Evolutionary conservation across 139 green algal genomes (phyloP), one percentile per base, ranked within the genome.

Genomic region (Chlamydomonas sp.): DNA sequence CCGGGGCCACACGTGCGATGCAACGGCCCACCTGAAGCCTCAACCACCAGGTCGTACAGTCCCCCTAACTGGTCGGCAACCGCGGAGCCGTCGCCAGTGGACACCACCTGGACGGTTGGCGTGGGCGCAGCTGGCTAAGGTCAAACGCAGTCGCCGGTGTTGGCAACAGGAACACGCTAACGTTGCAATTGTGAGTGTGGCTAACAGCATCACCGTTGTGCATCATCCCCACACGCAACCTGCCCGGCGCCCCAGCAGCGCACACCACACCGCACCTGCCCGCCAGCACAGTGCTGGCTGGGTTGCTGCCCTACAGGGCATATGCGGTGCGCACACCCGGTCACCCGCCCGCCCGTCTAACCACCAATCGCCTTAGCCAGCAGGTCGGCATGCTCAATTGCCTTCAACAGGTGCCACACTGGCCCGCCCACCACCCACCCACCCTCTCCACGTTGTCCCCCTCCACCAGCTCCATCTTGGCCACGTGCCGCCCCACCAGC

Each of bases 391-490:
- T 10, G 12, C 14, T 6, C 6, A 4, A 31, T 76, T 4, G 16
- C 69, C 12, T 76, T 10, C 14, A 7, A 7, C 4, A 6, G 20
- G 20, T 4, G 14, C 12, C 75, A 2, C 16, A 9, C 58, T 12
- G 5, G 31, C 12, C 66, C 77, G 20, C 80, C 20, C 73, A 8
- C 63, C 61, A n/a, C 61, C 63, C 62, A 71, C 82, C 17, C 69
- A 89, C 82, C 82, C 71, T 5, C 4, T 86, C 82, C 71, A 72
- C 10, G 5, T 72, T n/a, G n/a, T n/a, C 10, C 5, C 78, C 68
- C 86, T 81, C 69, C 61, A 97, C 93, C 62, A 96, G 90, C 9
- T 78, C 79, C 85, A 97, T 92, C 84, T 97, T 97, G 8, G 81
- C 73, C 17, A 82, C 6, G 75, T 97, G 93, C n/a, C 91, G 87